A percentile compares a stretch with the other conserved stretches of the same genome.
These are phyloP conservation scores for Wickerhamiella alocasiicola DNA, from an alignment of 805 yeast genomes.

Conservation along the genomic window DNA sequence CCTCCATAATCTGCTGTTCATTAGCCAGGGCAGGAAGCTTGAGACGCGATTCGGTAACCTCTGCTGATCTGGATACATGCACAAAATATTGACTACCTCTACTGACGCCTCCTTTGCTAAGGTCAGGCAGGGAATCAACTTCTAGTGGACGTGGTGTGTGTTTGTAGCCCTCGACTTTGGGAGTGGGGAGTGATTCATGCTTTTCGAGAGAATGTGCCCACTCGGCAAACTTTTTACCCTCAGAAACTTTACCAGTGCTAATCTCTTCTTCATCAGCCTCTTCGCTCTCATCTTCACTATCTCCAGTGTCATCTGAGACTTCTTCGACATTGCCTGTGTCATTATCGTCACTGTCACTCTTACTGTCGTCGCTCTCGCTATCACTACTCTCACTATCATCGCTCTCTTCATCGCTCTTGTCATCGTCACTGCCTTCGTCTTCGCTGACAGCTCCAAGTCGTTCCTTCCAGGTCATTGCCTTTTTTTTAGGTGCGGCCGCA, in stretches of 20 bases:
- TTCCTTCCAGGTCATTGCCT: slow-evolving; percentile 20
- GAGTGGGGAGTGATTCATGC: slow-evolving; percentile 45
- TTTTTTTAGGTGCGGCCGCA: background rate
- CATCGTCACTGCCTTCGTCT: slow-evolving; percentile 44
- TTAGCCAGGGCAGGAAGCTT: slow-evolving; percentile 79
- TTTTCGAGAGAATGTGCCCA: slow-evolving; percentile 78
- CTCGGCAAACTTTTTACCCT: slow-evolving; percentile 40
- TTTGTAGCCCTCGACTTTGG: slow-evolving; percentile 38
- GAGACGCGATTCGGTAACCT: slow-evolving; percentile 54
- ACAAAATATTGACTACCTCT: slow-evolving; percentile 48
- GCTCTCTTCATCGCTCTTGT: slow-evolving; percentile 23
- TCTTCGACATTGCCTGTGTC: background rate
- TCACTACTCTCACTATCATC: slow-evolving; percentile 15
- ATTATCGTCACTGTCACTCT: slow-evolving; percentile 7
- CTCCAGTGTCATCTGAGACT: slow-evolving; percentile 22
- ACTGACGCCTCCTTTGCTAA: slow-evolving; percentile 12
- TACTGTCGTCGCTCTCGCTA: slow-evolving; percentile 15
- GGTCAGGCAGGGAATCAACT: slow-evolving; percentile 42
- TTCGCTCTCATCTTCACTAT: slow-evolving; percentile 19
- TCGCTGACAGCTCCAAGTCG: slow-evolving; percentile 35
- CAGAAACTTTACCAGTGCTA: background rate
- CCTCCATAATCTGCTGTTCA: slow-evolving; percentile 92
- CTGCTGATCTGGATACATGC: slow-evolving; percentile 49
- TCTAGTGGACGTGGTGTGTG: slow-evolving; percentile 60
- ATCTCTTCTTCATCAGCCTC: slow-evolving; percentile 9